Evolutionary conservation across 2,329 filamentous ascomycete species (phyloP).

Genomic region (Pseudogymnoascus sp.): DNA sequence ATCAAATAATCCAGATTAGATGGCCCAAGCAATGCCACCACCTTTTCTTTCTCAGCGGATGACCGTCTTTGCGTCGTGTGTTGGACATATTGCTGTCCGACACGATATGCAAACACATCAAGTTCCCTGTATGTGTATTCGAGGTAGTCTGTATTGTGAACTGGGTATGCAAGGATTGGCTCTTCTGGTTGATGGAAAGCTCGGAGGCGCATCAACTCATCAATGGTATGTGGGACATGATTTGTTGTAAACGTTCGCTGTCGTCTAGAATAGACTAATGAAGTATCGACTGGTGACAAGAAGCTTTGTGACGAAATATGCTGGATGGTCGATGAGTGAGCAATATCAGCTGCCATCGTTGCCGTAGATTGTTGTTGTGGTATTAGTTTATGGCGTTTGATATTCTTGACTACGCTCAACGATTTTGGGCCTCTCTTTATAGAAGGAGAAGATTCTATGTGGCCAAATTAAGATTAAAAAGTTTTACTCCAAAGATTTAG

Average conservation of each 20-base stretch:
- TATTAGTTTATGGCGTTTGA: background rate
- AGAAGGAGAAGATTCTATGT: background rate
- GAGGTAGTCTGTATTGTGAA: constrained; percentile 16
- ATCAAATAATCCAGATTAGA: constrained; percentile 48
- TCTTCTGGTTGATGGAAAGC: constrained; percentile 14
- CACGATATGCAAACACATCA: constrained; percentile 17
- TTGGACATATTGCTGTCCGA: constrained; percentile 15
- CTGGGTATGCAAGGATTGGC: constrained; percentile 17
- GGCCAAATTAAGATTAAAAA: background rate
- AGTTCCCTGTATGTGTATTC: constrained; percentile 19
- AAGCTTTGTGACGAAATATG: background rate
- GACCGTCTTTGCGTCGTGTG: constrained; percentile 16
- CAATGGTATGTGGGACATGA: constrained; percentile 17
- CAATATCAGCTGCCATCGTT: constrained; percentile 1
- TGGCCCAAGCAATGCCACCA: constrained; percentile 42
- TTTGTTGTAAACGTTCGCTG: background rate
- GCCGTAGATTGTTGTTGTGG: background rate
- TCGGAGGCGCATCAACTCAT: constrained; percentile 19
- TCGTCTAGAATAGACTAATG: background rate
- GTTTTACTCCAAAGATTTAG: background rate
- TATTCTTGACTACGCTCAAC: background rate
- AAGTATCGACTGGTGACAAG: background rate
- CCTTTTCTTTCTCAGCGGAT: constrained; percentile 28
- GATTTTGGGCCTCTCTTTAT: background rate
- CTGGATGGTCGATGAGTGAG: background rate